phyloP scores from a whole-genome alignment of 139 green algal genomes.

The Edaphochlamys debaryana region DNA sequence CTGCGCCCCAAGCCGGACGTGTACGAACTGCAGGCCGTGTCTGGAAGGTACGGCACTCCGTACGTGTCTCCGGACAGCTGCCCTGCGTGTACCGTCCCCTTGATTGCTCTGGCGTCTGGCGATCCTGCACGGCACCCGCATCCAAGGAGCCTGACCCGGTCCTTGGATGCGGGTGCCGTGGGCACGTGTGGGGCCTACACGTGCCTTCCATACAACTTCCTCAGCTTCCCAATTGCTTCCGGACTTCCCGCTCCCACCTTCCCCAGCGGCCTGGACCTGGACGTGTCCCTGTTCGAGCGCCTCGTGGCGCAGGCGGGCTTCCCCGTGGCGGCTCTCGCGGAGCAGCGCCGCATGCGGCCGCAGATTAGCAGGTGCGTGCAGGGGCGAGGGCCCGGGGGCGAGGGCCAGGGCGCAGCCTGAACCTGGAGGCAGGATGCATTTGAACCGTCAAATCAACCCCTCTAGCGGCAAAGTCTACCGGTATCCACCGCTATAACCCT shows the following conservation, averaged over 20 bases:
- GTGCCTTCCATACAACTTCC: neutral
- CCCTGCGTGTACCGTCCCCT: too few relatives aligned
- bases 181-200: too few relatives aligned
- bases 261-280: slow-evolving; percentile 70
- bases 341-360: slow-evolving; percentile 80
- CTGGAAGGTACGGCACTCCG: slow-evolving; percentile 33
- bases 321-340: slow-evolving; percentile 54
- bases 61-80: too few relatives aligned
- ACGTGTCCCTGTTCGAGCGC: slow-evolving; percentile 83
- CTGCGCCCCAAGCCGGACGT: slow-evolving; percentile 76
- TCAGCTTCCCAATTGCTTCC: too few relatives aligned
- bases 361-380: slow-evolving; percentile 57
- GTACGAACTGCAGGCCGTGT: slow-evolving; percentile 52
- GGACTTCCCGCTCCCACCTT: too few relatives aligned
- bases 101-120: too few relatives aligned
- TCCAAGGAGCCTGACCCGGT: too few relatives aligned
- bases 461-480: neutral
- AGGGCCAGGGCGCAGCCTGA: too few relatives aligned
- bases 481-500: neutral
- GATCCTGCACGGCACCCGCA: too few relatives aligned
- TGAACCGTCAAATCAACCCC: too few relatives aligned
- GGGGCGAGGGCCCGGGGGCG: neutral
- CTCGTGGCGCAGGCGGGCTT: slow-evolving; percentile 55
- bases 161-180: too few relatives aligned
- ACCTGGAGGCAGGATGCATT: too few relatives aligned